These are phyloP conservation scores for Saposhnikovia divaricata DNA, from an alignment of 129 eudicot species.

Conservation along the genomic window DNA sequence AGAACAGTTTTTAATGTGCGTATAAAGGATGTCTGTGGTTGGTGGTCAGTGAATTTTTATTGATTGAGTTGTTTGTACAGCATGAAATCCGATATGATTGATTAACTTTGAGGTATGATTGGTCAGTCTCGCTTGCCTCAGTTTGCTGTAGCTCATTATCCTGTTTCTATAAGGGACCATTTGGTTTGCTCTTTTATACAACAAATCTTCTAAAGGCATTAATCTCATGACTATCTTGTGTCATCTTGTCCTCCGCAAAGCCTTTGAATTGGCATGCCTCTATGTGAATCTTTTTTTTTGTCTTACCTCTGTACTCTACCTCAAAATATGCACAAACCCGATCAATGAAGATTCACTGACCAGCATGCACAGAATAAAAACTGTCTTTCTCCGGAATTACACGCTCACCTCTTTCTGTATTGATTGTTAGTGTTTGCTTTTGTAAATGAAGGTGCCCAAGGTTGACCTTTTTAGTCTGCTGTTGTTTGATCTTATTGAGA, in stretches of 20 bases:
- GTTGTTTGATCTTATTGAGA: neutral
- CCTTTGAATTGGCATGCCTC: slow-evolving; percentile 71
- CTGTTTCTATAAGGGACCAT: slow-evolving; percentile 61
- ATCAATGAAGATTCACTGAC: neutral
- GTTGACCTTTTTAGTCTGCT: neutral
- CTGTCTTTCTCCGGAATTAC: too few species aligned
- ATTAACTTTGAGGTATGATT: slow-evolving; percentile 23
- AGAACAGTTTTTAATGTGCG: neutral
- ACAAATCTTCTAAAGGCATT: slow-evolving; percentile 51
- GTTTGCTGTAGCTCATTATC: slow-evolving; percentile 70
- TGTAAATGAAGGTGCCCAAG: neutral
- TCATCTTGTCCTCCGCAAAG: slow-evolving; percentile 73
- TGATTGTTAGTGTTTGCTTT: too few species aligned
- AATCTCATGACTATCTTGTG: slow-evolving; percentile 70
- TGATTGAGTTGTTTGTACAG: neutral
- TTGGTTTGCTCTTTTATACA: slow-evolving; percentile 66
- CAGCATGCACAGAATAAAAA: neutral
- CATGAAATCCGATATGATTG: neutral
- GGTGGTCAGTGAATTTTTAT: neutral
- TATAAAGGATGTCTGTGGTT: neutral
- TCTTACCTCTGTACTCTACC: slow-evolving; percentile 40
- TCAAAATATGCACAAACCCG: slow-evolving; percentile 51
- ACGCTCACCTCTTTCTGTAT: too few species aligned
- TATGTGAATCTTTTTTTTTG: slow-evolving; percentile 71
- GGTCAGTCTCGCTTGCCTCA: slow-evolving; percentile 46